Conservation (phyloP, 805 yeast species). For the Wickerhamiella brachini region DNA sequence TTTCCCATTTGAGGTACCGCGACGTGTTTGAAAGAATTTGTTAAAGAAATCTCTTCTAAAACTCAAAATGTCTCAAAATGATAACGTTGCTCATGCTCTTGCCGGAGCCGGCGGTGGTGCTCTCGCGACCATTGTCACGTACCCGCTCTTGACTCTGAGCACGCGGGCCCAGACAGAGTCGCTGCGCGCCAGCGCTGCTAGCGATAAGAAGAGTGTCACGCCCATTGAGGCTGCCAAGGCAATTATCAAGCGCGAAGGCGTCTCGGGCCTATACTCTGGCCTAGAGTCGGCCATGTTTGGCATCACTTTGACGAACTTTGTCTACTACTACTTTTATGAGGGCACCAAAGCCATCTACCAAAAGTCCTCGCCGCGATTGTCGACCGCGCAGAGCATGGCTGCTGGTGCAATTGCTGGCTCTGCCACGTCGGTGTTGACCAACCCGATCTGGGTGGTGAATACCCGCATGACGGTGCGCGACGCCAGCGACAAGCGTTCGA, state of each 20-base stretch:
- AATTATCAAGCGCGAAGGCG: constrained; percentile 45
- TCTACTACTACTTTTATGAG: constrained; percentile 86
- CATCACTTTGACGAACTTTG: constrained; percentile 70
- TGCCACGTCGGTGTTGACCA: constrained; percentile 65
- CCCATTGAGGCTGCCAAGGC: constrained; percentile 31
- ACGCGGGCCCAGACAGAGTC: constrained; percentile 73
- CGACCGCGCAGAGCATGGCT: constrained; percentile 52
- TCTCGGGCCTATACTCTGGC: constrained; percentile 66
- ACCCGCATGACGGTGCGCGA: constrained; percentile 64
- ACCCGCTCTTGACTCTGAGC: constrained; percentile 76
- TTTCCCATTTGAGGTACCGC: neutral
- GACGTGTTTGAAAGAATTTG: neutral
- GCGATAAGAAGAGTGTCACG: constrained; percentile 15
- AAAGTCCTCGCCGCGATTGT: constrained; percentile 21
- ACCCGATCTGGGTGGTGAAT: constrained; percentile 94
- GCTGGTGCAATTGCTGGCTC: constrained; percentile 84
- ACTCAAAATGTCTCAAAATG: constrained; percentile 16
- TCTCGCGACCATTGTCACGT: constrained; percentile 71
- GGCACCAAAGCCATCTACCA: constrained; percentile 31
- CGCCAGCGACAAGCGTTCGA: constrained; percentile 26
- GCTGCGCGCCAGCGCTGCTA: constrained; percentile 13
- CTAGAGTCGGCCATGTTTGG: constrained; percentile 80
- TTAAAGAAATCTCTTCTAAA: neutral
- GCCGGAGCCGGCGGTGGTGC: constrained; percentile 95
- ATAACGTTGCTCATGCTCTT: constrained; percentile 67